These are phyloP conservation scores for Coprinopsis marcescibilis DNA, from an alignment of 768 basidiomycete species.

Conservation along the genomic window DNA sequence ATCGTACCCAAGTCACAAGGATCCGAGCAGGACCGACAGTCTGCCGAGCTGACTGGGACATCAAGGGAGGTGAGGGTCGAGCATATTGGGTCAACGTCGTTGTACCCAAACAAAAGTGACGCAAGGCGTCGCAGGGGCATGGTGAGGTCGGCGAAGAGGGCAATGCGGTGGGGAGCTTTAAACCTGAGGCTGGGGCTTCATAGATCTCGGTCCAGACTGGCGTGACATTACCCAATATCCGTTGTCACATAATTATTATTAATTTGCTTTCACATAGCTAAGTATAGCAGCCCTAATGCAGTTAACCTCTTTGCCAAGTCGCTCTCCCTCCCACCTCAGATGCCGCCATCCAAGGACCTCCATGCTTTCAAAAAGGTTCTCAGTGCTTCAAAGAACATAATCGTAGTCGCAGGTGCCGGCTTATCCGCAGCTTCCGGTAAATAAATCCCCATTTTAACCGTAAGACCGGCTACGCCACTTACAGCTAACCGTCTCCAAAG, in stretches of 20 bases:
- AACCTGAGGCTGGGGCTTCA: constrained; percentile 7
- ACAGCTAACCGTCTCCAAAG: constrained; percentile 14
- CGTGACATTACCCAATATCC: too few relatives aligned
- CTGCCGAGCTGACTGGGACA: constrained; percentile 61
- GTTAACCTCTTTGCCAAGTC: constrained; percentile 4
- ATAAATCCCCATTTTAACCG: constrained; percentile 13
- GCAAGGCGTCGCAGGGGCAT: constrained; percentile 31
- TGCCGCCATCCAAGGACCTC: constrained; percentile 24
- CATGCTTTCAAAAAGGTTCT: constrained; percentile 25
- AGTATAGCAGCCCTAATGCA: too few relatives aligned
- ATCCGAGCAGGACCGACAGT: constrained; percentile 70
- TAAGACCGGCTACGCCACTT: background rate
- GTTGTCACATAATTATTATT: too few relatives aligned
- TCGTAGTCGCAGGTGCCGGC: constrained; percentile 48
- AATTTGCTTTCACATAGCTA: too few relatives aligned
- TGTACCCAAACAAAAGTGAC: constrained; percentile 35
- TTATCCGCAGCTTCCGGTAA: constrained; percentile 61
- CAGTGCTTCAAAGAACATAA: constrained; percentile 26
- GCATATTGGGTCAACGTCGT: constrained; percentile 35
- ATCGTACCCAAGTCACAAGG: constrained; percentile 66
- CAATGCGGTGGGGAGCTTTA: constrained; percentile 7
- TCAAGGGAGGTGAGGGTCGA: constrained; percentile 48
- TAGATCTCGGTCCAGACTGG: too few relatives aligned
- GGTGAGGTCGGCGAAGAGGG: constrained; percentile 24
- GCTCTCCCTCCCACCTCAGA: background rate